Conservation (phyloP, 345 rosid species). For the Eucalyptus sp. region DNA sequence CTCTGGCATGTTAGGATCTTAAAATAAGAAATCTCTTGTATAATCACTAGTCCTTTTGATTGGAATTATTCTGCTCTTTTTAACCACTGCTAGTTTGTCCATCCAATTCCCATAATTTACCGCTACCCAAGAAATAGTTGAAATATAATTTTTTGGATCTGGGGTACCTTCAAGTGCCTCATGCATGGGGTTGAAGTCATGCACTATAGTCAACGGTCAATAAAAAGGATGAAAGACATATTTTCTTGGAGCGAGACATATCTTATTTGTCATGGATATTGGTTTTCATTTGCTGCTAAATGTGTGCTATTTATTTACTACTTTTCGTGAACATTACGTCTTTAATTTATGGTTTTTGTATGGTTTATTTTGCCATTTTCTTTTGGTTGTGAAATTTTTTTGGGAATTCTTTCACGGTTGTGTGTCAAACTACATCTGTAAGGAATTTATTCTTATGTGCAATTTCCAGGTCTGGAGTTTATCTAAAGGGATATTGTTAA, state of each 20-base stretch:
- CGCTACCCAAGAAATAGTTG: not conserved
- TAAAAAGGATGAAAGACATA: not conserved
- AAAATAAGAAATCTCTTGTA: not conserved
- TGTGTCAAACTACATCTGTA: not conserved
- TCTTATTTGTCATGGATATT: not conserved
- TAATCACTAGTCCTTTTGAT: not conserved
- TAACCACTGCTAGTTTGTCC: not conserved
- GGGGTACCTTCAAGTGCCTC: not conserved
- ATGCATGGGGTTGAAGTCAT: not conserved
- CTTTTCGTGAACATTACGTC: not conserved
- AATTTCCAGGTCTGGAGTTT: constrained; percentile 71
- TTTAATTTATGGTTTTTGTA: not conserved
- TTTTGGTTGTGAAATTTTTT: not conserved
- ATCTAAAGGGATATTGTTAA: constrained; percentile 46
- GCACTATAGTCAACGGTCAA: not conserved
- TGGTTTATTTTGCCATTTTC: not conserved
- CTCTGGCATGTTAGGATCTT: not conserved
- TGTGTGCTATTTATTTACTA: not conserved
- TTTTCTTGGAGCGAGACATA: not conserved
- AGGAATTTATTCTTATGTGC: not conserved
- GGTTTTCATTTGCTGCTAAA: not conserved
- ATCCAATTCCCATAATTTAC: not conserved
- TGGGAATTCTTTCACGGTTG: not conserved
- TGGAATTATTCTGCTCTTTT: not conserved
- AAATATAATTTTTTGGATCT: not conserved